Evolutionary conservation across 768 basidiomycete species (phyloP).

Genomic region (Mycena polygramma): DNA sequence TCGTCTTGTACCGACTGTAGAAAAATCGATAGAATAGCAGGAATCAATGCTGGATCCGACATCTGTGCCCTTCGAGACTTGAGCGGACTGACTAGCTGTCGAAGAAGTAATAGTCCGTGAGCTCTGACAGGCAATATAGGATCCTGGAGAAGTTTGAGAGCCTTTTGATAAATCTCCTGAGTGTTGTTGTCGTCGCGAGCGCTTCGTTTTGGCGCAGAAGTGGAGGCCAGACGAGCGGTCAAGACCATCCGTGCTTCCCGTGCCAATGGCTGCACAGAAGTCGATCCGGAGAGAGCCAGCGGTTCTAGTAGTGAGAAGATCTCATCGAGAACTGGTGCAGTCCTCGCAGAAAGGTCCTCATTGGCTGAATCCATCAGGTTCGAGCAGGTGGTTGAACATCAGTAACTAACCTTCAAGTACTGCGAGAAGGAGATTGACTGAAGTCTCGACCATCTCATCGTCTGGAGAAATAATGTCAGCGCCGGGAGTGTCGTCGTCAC

Average conservation of each 20-base stretch:
- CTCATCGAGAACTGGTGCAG: conserved; percentile 74
- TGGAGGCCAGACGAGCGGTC: conserved; percentile 80
- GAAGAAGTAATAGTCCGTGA: conserved; percentile 88
- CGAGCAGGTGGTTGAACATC: conserved; percentile 11
- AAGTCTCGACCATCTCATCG: conserved; percentile 80
- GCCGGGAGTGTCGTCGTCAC: conserved; percentile 64
- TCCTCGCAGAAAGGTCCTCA: conserved; percentile 69
- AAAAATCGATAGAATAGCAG: conserved; percentile 90
- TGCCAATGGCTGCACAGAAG: conserved; percentile 67
- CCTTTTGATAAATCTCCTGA: conserved; percentile 85
- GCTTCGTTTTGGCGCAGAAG: conserved; percentile 53
- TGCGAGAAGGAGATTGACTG: conserved; percentile 84
- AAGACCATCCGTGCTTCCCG: conserved; percentile 88
- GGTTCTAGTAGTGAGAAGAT: conserved; percentile 77
- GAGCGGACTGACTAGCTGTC: conserved; percentile 73
- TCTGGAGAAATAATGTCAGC: conserved; percentile 56
- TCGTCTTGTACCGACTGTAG: conserved; percentile 88
- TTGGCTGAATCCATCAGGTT: conserved; percentile 56
- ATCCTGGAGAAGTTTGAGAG: conserved; percentile 90
- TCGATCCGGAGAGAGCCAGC: conserved; percentile 61
- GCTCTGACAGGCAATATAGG: conserved; percentile 94
- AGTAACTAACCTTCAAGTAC: conserved; percentile 80
- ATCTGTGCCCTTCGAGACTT: conserved; percentile 39
- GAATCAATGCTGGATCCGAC: conserved; percentile 73
- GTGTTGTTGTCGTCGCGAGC: conserved; percentile 55